Evolutionary conservation across 2,329 filamentous ascomycete genomes (phyloP).

Genomic region (Cytospora chrysosperma): DNA sequence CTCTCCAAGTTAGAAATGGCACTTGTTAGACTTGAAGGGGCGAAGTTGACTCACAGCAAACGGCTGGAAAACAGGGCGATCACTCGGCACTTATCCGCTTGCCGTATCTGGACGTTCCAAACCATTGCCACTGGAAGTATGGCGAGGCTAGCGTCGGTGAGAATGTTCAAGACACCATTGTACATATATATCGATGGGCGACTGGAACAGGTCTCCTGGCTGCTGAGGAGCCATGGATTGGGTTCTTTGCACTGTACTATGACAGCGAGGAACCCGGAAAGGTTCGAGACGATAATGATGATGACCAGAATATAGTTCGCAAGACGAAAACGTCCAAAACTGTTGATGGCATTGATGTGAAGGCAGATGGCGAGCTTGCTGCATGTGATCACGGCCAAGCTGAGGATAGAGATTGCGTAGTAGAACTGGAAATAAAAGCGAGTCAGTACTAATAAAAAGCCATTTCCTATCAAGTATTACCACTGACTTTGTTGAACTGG

Average conservation of each 20-base stretch:
- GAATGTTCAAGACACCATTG: neutral
- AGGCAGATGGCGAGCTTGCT: neutral
- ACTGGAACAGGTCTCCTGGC: neutral
- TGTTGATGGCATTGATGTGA: neutral
- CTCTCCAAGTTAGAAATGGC: neutral
- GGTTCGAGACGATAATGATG: neutral
- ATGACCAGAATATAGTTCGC: neutral
- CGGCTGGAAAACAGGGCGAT: neutral
- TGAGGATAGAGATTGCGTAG: neutral
- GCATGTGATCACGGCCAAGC: neutral
- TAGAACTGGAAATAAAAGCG: neutral
- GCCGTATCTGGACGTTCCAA: neutral
- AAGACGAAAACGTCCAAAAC: neutral
- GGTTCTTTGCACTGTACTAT: neutral
- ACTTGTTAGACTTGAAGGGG: too few species aligned
- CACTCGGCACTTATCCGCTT: neutral
- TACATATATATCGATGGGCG: neutral
- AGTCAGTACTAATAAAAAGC: too few species aligned
- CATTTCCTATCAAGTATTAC: too few species aligned
- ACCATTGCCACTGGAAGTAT: neutral
- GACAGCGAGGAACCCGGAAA: neutral
- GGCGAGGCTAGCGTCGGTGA: neutral
- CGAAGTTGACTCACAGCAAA: neutral
- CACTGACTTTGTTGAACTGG: too few species aligned
- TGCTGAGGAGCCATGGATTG: neutral